A percentile compares a stretch with the other conserved stretches of the same genome.
Evolutionary conservation across 352 stramenopile species (phyloP).

Genomic region (Peronosclerospora sorghi): DNA sequence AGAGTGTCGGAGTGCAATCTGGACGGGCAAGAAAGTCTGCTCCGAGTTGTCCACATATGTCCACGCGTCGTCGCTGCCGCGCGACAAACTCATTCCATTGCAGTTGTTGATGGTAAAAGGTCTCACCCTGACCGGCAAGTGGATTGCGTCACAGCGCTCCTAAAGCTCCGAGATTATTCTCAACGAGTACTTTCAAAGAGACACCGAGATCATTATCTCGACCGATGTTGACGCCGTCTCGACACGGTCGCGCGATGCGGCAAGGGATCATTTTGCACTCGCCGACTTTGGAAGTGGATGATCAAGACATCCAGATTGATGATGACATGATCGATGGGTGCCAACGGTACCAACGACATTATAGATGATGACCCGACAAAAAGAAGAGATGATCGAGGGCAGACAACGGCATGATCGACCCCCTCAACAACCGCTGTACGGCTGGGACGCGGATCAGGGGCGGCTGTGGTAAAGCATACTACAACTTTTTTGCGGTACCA

Average conservation of each 20-base stretch:
- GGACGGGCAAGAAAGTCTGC: slow-evolving; percentile 48
- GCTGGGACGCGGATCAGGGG: no score
- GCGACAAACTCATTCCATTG: slow-evolving; percentile 14
- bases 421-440: no score
- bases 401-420: no score
- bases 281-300: no score
- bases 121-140: slow-evolving; percentile 81
- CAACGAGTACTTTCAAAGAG: slow-evolving; percentile 79
- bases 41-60: slow-evolving; percentile 27
- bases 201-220: slow-evolving; percentile 44
- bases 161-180: slow-evolving; percentile 88
- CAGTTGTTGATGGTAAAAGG: slow-evolving; percentile 48
- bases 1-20: slow-evolving; percentile 65
- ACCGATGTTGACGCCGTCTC: slow-evolving; percentile 27
- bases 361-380: no score
- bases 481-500: no score
- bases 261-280: slow-evolving; percentile 78
- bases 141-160: slow-evolving; percentile 88
- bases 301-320: no score
- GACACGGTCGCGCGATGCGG: slow-evolving; percentile 35
- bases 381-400: no score
- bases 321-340: no score
- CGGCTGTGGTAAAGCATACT: no score
- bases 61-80: slow-evolving; percentile 5
- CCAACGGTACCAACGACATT: no score